These are phyloP conservation scores for Rhizopogon rudus DNA, from an alignment of 768 basidiomycete genomes.

Conservation along the genomic window DNA sequence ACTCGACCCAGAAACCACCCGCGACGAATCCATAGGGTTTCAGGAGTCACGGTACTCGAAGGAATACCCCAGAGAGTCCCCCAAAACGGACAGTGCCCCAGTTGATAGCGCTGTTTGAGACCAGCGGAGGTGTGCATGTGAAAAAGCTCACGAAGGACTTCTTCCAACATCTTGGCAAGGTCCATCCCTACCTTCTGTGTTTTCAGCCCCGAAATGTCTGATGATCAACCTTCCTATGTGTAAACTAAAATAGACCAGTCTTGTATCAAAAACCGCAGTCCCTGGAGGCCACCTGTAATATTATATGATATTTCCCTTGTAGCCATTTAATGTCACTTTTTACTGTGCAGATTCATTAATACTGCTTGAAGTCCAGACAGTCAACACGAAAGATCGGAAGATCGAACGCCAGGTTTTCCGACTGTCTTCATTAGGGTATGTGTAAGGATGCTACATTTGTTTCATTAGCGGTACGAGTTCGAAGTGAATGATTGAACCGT, in stretches of 20 bases:
- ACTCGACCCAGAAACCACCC: neutral
- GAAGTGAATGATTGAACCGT: too few species aligned
- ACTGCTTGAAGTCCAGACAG: too few species aligned
- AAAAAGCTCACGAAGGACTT: neutral
- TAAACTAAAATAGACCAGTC: neutral
- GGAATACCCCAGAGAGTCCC: neutral
- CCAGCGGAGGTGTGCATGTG: neutral
- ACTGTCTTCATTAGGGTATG: too few species aligned
- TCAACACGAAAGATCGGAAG: too few species aligned
- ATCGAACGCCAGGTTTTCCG: too few species aligned
- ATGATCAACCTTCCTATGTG: neutral
- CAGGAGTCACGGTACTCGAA: neutral
- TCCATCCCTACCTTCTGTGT: neutral
- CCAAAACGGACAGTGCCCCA: neutral
- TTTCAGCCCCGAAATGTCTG: neutral
- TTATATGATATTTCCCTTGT: too few species aligned
- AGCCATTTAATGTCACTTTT: too few species aligned
- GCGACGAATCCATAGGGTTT: neutral
- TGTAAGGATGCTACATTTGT: too few species aligned
- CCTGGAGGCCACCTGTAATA: too few species aligned
- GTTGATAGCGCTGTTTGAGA: neutral
- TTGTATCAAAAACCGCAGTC: too few species aligned
- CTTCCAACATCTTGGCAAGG: neutral
- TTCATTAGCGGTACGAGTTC: too few species aligned
- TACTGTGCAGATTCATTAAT: too few species aligned